These are phyloP conservation scores for Penicillium sp. DNA, from an alignment of 2,329 filamentous ascomycete genomes.

Conservation along the genomic window DNA sequence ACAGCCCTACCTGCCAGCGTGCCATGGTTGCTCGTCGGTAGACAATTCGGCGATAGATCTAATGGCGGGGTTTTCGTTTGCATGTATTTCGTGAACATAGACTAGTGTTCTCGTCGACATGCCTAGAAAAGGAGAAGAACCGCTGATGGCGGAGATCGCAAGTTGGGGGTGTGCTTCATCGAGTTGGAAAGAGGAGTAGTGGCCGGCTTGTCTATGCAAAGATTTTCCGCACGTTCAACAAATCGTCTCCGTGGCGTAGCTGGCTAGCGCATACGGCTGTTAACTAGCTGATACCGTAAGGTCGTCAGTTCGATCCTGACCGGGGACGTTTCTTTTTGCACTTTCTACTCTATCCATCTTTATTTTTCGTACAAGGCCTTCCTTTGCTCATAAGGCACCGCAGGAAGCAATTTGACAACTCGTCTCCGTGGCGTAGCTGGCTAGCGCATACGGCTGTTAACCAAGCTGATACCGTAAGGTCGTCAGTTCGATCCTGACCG, in stretches of 20 bases:
- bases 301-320: constrained; percentile 10
- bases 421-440: constrained; percentile 6
- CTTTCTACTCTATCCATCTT: no score
- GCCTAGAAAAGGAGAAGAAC: not conserved
- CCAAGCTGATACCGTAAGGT: constrained; percentile 4
- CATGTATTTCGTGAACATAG: not conserved
- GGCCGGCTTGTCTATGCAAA: no score
- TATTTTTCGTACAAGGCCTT: no score
- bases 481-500: constrained; percentile 8
- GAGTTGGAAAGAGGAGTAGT: not conserved
- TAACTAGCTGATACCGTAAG: constrained; percentile 5
- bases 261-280: constrained; percentile 10
- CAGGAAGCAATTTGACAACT: not conserved
- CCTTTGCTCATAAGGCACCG: not conserved
- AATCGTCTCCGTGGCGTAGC: not conserved
- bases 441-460: constrained; percentile 10
- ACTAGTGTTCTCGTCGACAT: not conserved
- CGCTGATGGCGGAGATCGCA: not conserved
- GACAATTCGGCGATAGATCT: not conserved
- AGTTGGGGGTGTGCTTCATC: not conserved
- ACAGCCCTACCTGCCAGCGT: not conserved
- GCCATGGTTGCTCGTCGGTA: not conserved
- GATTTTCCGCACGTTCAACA: no score
- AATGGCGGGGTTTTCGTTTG: not conserved
- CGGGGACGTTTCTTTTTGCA: not conserved